A percentile compares a stretch with the other conserved stretches of the same genome.
Conservation (phyloP, 441 rosid species). For the Codiaeum variegatum region DNA sequence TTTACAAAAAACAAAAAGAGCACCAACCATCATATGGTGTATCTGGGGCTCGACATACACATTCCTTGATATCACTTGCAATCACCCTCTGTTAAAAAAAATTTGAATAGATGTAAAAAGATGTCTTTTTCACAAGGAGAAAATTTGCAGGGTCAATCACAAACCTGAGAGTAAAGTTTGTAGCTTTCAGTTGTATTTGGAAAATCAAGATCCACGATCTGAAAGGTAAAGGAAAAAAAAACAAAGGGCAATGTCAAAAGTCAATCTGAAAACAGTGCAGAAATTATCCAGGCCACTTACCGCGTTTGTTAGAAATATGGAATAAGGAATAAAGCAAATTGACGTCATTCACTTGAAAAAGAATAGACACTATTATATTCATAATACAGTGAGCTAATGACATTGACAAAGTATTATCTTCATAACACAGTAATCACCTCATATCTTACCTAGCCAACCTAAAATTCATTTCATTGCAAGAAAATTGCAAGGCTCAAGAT, state of each 20-base stretch:
- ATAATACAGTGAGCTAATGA: background rate
- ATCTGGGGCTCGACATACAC: conserved; percentile 96
- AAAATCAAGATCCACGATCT: conserved; percentile 79
- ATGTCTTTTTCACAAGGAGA: conserved; percentile 16
- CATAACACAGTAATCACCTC: background rate
- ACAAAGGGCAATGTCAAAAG: conserved; percentile 4
- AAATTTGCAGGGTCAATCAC: conserved; percentile 17
- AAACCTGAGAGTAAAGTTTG: conserved; percentile 86
- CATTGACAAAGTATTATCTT: no score
- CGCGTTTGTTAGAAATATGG: background rate
- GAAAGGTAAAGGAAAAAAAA: conserved; percentile 25
- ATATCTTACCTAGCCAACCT: background rate
- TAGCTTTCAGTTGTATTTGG: conserved; percentile 93
- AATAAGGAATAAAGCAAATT: background rate
- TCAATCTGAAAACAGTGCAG: background rate
- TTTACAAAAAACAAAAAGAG: conserved; percentile 9
- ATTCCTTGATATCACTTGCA: conserved; percentile 97
- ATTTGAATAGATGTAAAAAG: conserved; percentile 15
- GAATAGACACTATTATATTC: background rate
- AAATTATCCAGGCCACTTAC: conserved; percentile 4
- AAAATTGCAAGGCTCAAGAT: background rate
- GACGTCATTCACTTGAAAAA: background rate
- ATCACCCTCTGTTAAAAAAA: conserved; percentile 69
- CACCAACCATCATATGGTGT: conserved; percentile 89
- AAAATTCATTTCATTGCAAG: background rate